Conservation (phyloP, 768 basidiomycete genomes). For the Hygrocybe coccinea region DNA sequence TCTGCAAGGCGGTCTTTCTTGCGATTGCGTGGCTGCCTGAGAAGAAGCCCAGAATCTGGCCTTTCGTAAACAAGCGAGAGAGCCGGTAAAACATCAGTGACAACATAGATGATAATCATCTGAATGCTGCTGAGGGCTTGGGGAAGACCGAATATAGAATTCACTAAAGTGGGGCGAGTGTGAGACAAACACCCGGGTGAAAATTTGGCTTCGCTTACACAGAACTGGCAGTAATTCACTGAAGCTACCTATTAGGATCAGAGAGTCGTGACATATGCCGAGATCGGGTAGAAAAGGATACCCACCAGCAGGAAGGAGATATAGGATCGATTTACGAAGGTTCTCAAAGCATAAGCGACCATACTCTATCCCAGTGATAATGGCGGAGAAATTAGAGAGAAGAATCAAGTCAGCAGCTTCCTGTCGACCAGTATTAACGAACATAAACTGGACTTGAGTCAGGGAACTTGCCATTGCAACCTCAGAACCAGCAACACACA, state of each 20-base stretch:
- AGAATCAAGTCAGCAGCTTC: constrained; percentile 63
- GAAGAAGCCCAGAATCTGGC: constrained; percentile 56
- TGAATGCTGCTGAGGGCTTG: constrained; percentile 38
- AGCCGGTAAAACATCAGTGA: constrained; percentile 53
- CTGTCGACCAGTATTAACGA: constrained; percentile 5
- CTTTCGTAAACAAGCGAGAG: constrained; percentile 54
- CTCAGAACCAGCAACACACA: constrained; percentile 54
- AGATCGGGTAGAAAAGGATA: constrained; percentile 22
- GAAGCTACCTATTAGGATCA: constrained; percentile 34
- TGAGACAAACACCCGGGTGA: background rate
- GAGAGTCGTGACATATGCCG: background rate
- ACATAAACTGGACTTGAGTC: background rate
- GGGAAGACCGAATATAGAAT: constrained; percentile 16
- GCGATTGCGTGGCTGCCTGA: constrained; percentile 50
- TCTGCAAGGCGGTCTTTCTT: constrained; percentile 54
- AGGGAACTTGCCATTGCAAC: constrained; percentile 34
- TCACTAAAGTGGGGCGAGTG: background rate
- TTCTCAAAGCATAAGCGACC: constrained; percentile 65
- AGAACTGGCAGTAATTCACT: constrained; percentile 56
- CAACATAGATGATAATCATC: constrained; percentile 50
- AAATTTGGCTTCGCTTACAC: background rate
- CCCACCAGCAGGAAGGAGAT: constrained; percentile 47
- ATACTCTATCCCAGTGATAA: constrained; percentile 59
- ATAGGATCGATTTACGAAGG: constrained; percentile 52
- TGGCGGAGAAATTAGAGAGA: constrained; percentile 61